Base-by-base conservation (phyloP, 2,329 filamentous ascomycete genomes). In the Juglanconis oblonga region DNA sequence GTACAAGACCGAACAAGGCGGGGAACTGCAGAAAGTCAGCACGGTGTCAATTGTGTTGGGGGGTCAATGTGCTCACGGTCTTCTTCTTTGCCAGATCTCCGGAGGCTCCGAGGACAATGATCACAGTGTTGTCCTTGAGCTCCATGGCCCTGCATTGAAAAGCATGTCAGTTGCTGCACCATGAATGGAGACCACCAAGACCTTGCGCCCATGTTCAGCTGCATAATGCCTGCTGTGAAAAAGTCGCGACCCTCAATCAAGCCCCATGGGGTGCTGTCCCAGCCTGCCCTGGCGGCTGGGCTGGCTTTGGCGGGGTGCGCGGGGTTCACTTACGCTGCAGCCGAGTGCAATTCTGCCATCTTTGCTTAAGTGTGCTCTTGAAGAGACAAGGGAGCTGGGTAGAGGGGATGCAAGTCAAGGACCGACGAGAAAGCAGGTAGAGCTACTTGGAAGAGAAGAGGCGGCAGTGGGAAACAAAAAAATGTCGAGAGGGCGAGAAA, bases 41-140 rank as follows among this genome's bases (percentile, higher is more conserved):
- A 67, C 58, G n/a, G 52, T 38, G 48, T 9, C 49, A 48, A 64
- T 59, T 54, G 59, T 56, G 58, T 47, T 62, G 55, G 62, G 55
- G 57, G 60, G 57, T 61, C 63, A 31, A 32, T 17, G 13, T 45
- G 50, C 87, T 75, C 79, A 96, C 92, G 50, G 95, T 99, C 88
- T 99, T 99, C 89, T 99, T 99, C 86, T 99, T 99, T 55, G 95
- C 95, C 68, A 99, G 81, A 83, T 99, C 95, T 71, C 95, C 95
- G 56, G 95, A 99, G 67, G 95, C 95, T 72, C 95, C 95, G 68
- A 99, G 88, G 70, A 99, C 95, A 71, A 99, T 86, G 71, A 99
- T 96, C 73, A 93, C 86, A 67, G 95, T 99, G 84, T 99, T 96
- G 73, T 98, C 92, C 84, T 97, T 99, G 73, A 99, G 88, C 86